Evolutionary conservation across 441 rosid genomes (phyloP).

Genomic region (Melastoma candidum): DNA sequence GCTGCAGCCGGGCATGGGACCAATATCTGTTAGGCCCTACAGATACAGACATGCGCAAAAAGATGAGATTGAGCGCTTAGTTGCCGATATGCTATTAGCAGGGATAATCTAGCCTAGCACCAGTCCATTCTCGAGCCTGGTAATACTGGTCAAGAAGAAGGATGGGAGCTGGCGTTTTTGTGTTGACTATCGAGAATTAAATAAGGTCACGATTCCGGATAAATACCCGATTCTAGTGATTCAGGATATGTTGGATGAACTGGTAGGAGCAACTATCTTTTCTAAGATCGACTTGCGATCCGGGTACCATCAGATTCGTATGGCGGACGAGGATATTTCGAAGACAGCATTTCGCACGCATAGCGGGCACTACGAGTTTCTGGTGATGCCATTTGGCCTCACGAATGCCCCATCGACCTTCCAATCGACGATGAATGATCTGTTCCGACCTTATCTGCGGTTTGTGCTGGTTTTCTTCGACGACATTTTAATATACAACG

Average conservation of each 20-base stretch:
- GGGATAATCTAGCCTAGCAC: neutral
- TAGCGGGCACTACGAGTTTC: slow-evolving; percentile 1
- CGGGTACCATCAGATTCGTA: slow-evolving; percentile 1
- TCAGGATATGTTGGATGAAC: slow-evolving; percentile 1
- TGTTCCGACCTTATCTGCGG: neutral
- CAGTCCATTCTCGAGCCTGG: neutral
- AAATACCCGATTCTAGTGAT: slow-evolving; percentile 1
- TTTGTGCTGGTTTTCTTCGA: slow-evolving; percentile 2
- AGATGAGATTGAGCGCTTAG: neutral
- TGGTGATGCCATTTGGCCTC: slow-evolving; percentile 1
- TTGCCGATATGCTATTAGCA: neutral
- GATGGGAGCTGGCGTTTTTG: neutral
- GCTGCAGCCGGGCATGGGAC: neutral
- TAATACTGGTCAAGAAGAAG: neutral
- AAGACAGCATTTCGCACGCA: slow-evolving; percentile 6
- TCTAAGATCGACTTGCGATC: slow-evolving; percentile 1
- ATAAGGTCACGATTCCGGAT: neutral
- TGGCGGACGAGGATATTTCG: neutral
- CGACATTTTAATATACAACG: slow-evolving; percentile 6
- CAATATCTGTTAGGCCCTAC: neutral
- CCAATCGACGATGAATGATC: neutral
- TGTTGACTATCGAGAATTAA: neutral
- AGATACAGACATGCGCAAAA: neutral
- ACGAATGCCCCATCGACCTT: slow-evolving; percentile 4
- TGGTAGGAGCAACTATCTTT: neutral